phyloP scores from a whole-genome alignment of 75 land plant species.

The Selaginella tamariscina region DNA sequence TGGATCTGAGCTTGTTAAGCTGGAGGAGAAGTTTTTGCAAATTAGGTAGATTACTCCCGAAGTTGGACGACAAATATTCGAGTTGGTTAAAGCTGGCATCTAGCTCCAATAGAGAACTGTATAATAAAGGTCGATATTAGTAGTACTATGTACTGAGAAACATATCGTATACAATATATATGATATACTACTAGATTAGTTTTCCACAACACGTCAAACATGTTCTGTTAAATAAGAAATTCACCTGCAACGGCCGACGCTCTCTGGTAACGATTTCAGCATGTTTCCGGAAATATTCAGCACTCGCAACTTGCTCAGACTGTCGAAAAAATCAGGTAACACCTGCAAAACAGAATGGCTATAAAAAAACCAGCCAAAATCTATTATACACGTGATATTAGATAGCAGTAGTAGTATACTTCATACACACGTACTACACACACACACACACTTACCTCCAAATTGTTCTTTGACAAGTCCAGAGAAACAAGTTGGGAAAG shows the following conservation, averaged over 20 bases:
- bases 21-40: not conserved
- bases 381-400: not conserved
- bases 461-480: constrained; percentile 41
- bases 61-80: not conserved
- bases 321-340: constrained; percentile 1
- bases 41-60: not conserved
- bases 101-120: not conserved
- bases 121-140: not conserved
- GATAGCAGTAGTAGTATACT: no score
- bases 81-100: constrained; percentile 7
- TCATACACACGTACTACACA: no score
- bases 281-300: constrained; percentile 10
- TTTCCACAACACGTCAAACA: no score
- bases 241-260: constrained; percentile 6
- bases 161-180: no score
- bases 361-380: not conserved
- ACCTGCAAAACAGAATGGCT: not conserved
- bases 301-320: not conserved
- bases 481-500: constrained; percentile 28
- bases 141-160: no score
- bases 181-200: not conserved
- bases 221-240: not conserved
- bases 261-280: constrained; percentile 5
- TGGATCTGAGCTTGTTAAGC: not conserved
- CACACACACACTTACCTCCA: constrained; percentile 33